Evolutionary conservation across 108 stramenopile species (phyloP).

Genomic region (Nitzschia inconspicua): DNA sequence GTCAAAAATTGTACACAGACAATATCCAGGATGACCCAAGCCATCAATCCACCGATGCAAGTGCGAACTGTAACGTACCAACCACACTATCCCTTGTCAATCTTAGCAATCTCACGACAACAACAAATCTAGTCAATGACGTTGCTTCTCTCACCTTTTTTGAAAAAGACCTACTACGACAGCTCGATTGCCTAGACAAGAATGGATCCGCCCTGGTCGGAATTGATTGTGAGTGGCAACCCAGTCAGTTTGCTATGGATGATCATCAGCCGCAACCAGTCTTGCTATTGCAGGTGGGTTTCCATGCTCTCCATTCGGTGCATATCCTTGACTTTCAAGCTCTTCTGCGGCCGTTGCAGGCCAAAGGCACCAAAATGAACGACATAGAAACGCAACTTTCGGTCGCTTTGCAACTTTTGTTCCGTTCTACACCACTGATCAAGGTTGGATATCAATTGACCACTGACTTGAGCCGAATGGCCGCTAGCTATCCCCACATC

Average conservation of each 20-base stretch:
- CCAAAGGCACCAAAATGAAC: constrained; percentile 13
- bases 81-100: not conserved
- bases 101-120: not conserved
- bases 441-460: constrained; percentile 33
- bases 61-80: not conserved
- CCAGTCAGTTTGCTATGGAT: constrained; percentile 6
- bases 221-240: constrained; percentile 44
- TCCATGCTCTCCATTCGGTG: constrained; percentile 24
- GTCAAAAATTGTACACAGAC: constrained; percentile 1
- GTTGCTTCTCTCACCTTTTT: constrained; percentile 16
- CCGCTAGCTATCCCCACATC: constrained; percentile 34
- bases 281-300: constrained; percentile 25
- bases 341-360: constrained; percentile 17
- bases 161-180: constrained; percentile 9
- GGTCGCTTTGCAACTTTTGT: constrained; percentile 5
- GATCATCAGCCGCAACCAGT: constrained; percentile 26
- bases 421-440: constrained; percentile 13
- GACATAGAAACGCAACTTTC: constrained; percentile 8
- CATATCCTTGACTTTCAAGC: constrained; percentile 33
- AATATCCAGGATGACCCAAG: not conserved
- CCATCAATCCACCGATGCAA: not conserved
- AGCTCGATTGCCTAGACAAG: not conserved
- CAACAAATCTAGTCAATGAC: constrained; percentile 19
- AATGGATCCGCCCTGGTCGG: constrained; percentile 15
- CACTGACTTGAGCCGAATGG: constrained; percentile 25